Evolutionary conservation across 345 rosid genomes (phyloP).

Genomic region (Syzygium oleosum): DNA sequence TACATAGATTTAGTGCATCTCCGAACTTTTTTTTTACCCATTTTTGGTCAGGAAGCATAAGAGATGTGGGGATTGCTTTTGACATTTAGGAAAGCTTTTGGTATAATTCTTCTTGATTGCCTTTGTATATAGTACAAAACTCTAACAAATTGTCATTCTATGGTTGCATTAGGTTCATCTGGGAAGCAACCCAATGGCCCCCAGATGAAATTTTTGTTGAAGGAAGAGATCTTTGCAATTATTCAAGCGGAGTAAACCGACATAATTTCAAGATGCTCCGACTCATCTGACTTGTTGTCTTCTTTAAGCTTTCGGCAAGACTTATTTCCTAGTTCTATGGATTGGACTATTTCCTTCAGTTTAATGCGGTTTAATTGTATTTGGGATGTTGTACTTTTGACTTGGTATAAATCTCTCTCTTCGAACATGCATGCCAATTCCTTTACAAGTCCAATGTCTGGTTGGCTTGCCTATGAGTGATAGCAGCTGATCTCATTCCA

Average conservation of each 20-base stretch:
- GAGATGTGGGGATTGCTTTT: neutral
- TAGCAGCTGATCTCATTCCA: neutral
- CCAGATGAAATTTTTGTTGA: neutral
- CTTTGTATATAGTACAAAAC: neutral
- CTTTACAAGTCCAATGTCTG: neutral
- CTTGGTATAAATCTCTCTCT: neutral
- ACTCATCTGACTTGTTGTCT: neutral
- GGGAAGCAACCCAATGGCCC: neutral
- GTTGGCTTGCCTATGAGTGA: neutral
- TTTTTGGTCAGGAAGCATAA: neutral
- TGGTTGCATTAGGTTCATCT: neutral
- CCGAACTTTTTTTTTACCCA: neutral
- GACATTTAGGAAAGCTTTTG: neutral
- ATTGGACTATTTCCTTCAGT: neutral
- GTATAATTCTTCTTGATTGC: neutral
- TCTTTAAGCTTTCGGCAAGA: neutral
- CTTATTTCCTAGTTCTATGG: neutral
- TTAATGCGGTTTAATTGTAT: neutral
- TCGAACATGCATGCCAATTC: neutral
- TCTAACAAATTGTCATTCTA: neutral
- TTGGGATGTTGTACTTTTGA: neutral
- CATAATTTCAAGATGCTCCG: neutral
- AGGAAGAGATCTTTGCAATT: neutral
- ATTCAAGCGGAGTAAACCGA: neutral
- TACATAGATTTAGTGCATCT: neutral